These are phyloP conservation scores for Penicillium tannophilum DNA, from an alignment of 495 filamentous ascomycete genomes.

Conservation along the genomic window DNA sequence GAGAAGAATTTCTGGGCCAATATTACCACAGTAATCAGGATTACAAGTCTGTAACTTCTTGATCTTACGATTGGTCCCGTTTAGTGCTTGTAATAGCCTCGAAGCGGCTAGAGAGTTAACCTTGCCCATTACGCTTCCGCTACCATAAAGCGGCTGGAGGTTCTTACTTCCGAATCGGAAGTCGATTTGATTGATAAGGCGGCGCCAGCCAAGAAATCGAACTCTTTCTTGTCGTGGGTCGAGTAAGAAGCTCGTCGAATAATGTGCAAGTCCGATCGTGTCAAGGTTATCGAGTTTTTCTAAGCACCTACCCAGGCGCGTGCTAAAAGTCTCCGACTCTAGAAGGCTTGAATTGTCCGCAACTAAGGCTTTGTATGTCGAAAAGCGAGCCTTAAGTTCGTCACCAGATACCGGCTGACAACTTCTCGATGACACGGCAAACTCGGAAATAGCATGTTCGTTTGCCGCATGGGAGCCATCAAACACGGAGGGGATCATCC, in stretches of 20 bases:
- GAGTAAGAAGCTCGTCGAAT: neutral
- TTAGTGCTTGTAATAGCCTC: neutral
- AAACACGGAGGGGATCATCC: constrained; percentile 21
- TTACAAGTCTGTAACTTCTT: neutral
- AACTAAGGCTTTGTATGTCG: constrained; percentile 15
- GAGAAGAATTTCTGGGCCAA: constrained; percentile 1
- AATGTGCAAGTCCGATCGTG: neutral
- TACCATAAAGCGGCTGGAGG: neutral
- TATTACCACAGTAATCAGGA: neutral
- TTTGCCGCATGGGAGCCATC: constrained; percentile 6
- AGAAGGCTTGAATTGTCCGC: constrained; percentile 15
- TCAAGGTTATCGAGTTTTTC: neutral
- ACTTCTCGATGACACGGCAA: constrained; percentile 12
- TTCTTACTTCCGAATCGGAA: neutral
- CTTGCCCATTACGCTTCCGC: neutral
- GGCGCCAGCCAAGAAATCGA: neutral
- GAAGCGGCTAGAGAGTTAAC: neutral
- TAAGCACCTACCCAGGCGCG: neutral
- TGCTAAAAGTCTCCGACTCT: constrained; percentile 11
- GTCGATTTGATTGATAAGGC: constrained; percentile 1
- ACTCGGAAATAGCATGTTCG: neutral
- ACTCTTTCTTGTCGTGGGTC: constrained; percentile 1
- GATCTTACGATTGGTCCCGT: neutral
- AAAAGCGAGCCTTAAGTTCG: constrained; percentile 14
- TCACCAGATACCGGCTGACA: constrained; percentile 10